Conservation (phyloP, 208 protist genomes). For the Acanthamoeba culbertsoni region DNA sequence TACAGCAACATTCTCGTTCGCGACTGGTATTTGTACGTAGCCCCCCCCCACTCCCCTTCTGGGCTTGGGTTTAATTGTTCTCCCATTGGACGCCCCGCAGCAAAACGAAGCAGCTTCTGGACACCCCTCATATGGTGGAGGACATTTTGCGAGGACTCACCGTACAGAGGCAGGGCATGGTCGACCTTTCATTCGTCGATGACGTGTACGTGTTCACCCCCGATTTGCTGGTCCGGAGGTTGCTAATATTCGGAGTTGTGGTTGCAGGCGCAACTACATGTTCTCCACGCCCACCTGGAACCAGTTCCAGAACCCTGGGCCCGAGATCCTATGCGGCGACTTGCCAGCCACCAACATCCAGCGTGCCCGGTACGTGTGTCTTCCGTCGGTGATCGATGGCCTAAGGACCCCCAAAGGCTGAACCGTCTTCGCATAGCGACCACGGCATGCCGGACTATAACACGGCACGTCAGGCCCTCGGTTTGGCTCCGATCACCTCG, state of each 20-base stretch:
- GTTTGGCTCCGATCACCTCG: neutral
- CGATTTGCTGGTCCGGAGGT: neutral
- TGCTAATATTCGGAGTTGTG: neutral
- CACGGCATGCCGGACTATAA: conserved; percentile 44
- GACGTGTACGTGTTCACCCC: conserved; percentile 9
- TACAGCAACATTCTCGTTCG: neutral
- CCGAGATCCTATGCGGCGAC: neutral
- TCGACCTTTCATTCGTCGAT: conserved; percentile 29
- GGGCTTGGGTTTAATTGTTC: neutral
- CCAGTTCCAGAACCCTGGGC: neutral
- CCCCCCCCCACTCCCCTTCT: neutral
- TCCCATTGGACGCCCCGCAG: neutral
- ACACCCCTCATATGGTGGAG: neutral
- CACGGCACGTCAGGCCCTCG: neutral
- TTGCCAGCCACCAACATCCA: conserved; percentile 52
- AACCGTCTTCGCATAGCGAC: neutral
- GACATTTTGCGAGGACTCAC: neutral
- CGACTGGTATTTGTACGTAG: conserved; percentile 52
- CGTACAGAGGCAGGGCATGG: neutral
- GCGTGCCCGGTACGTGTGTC: neutral
- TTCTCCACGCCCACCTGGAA: conserved; percentile 51
- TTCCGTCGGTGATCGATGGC: neutral
- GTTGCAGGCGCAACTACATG: conserved; percentile 7
- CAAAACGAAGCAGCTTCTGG: neutral
- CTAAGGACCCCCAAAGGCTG: neutral